A percentile compares a stretch with the other conserved stretches of the same genome.
Conservation (phyloP, 257 asterid species). For the Nemophila menziesii region DNA sequence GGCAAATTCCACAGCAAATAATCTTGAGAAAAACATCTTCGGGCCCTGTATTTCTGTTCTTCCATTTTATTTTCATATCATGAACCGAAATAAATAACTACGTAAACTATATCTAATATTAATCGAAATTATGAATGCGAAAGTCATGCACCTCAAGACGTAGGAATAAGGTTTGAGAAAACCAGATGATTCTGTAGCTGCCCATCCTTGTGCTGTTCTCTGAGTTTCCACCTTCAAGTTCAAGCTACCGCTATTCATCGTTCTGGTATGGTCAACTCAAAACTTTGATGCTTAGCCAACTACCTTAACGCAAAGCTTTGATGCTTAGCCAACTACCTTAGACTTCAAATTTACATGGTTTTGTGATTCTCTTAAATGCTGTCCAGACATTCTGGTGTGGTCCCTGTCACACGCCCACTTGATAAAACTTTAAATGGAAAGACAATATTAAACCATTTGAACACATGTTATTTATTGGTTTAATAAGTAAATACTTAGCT, state of each 20-base stretch:
- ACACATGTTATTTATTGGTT: too few species aligned
- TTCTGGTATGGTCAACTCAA: too few species aligned
- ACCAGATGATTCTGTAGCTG: slow-evolving; percentile 63
- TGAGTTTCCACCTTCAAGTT: too few species aligned
- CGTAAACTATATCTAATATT: not conserved
- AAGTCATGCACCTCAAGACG: slow-evolving; percentile 37
- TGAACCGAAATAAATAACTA: slow-evolving; percentile 5
- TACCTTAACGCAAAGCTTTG: not conserved
- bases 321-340: too few species aligned
- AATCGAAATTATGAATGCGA: not conserved
- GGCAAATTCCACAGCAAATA: slow-evolving; percentile 66
- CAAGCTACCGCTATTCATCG: not conserved
- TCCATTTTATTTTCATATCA: not conserved
- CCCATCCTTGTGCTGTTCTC: slow-evolving; percentile 22
- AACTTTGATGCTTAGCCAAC: not conserved
- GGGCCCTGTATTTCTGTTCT: slow-evolving; percentile 44
- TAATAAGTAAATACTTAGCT: too few species aligned
- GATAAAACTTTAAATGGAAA: too few species aligned
- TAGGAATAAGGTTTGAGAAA: slow-evolving; percentile 53
- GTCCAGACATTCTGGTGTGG: too few species aligned
- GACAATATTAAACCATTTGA: too few species aligned
- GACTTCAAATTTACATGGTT: too few species aligned
- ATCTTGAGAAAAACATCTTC: slow-evolving; percentile 61
- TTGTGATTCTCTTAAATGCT: too few species aligned
- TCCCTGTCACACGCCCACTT: too few species aligned